Evolutionary conservation across 2,329 filamentous ascomycete species (phyloP).

Genomic region (Epichloe baconii): DNA sequence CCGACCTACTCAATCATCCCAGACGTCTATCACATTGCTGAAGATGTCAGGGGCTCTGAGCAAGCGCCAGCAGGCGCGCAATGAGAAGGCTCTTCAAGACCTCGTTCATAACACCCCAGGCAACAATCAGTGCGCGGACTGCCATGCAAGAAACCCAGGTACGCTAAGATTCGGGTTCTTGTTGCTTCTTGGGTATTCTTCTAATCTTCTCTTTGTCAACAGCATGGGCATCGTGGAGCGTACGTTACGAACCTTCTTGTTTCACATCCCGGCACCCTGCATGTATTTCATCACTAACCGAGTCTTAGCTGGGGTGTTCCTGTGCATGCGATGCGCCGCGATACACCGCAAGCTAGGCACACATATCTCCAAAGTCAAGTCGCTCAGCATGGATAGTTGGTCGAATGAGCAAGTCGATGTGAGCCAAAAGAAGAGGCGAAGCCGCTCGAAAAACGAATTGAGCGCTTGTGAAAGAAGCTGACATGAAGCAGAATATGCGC

Average conservation of each 20-base stretch:
- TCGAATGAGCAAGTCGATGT: conserved; percentile 92
- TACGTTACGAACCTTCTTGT: conserved; percentile 25
- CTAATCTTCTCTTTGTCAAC: conserved; percentile 17
- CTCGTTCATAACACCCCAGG: conserved; percentile 71
- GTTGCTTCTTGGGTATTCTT: conserved; percentile 1
- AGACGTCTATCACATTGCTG: not conserved
- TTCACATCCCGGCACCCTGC: not conserved
- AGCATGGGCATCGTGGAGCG: conserved; percentile 97
- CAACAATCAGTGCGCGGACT: conserved; percentile 92
- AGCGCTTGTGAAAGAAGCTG: not conserved
- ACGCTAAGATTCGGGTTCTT: conserved; percentile 18
- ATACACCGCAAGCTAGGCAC: conserved; percentile 94
- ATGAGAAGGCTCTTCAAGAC: conserved; percentile 84
- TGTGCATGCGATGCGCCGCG: conserved; percentile 94
- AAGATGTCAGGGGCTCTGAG: conserved; percentile 63
- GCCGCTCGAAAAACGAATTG: not conserved
- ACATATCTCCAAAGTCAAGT: conserved; percentile 98
- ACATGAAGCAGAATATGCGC: conserved; percentile 65
- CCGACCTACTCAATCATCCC: not conserved
- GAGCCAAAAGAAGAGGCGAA: conserved; percentile 18
- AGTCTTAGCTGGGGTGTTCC: conserved; percentile 70
- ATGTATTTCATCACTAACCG: conserved; percentile 2
- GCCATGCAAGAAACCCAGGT: conserved; percentile 85
- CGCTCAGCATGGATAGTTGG: conserved; percentile 97
- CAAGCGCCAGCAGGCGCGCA: conserved; percentile 96